A percentile compares a stretch with the other conserved stretches of the same genome.
Evolutionary conservation across 2,329 filamentous ascomycete genomes (phyloP).

Genomic region (Xylariaceae sp.): DNA sequence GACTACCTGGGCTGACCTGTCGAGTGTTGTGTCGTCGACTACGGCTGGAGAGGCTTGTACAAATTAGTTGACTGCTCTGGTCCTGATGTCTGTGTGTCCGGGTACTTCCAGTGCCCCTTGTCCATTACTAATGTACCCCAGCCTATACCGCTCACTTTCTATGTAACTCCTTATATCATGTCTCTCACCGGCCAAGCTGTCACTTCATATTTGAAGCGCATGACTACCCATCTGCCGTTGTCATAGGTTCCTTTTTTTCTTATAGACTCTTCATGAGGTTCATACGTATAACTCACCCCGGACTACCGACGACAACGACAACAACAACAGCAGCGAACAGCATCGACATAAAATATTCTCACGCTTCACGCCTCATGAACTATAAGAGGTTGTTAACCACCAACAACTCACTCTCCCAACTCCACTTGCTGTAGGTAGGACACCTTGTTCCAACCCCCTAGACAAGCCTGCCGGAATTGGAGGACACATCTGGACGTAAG

Average conservation of each 20-base stretch:
- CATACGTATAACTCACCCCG: slow-evolving; percentile 18
- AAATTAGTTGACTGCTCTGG: neutral
- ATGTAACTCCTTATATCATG: neutral
- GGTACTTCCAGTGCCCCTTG: neutral
- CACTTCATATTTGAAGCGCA: slow-evolving; percentile 21
- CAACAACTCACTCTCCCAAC: slow-evolving; percentile 1
- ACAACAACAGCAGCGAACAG: slow-evolving; percentile 10
- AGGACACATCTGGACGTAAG: slow-evolving; percentile 1
- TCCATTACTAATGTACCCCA: neutral
- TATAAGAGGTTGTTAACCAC: neutral
- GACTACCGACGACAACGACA: slow-evolving; percentile 8
- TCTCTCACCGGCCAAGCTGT: slow-evolving; percentile 6
- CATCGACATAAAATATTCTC: too few species aligned
- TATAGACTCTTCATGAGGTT: slow-evolving; percentile 5
- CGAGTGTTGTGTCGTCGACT: neutral
- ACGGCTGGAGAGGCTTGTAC: neutral
- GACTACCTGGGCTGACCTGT: neutral
- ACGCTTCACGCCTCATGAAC: slow-evolving; percentile 2
- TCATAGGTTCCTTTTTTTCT: slow-evolving; percentile 13
- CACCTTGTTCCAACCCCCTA: neutral
- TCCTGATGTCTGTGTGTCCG: neutral
- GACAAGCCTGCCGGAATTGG: neutral
- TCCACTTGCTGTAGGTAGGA: neutral
- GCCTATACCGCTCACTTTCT: neutral
- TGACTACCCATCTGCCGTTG: slow-evolving; percentile 13